Percentiles rank a stretch among this genome's conserved stretches.
Evolutionary conservation across 805 yeast genomes (phyloP).

Genomic region (Yamadazyma philogaea): DNA sequence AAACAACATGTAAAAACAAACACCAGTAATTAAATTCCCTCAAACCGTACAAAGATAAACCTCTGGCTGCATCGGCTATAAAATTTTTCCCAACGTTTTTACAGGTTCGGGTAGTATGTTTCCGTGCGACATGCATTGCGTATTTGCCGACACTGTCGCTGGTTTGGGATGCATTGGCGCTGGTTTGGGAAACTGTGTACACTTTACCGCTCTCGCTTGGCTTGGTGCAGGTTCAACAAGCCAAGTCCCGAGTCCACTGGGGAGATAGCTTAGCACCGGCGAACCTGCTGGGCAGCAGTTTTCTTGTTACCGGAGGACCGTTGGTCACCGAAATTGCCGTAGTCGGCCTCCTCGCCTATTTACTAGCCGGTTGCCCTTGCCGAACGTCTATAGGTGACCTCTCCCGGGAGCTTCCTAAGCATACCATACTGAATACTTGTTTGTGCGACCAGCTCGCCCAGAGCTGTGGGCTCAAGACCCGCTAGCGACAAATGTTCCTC

Average conservation of each 20-base stretch:
- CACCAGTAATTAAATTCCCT: conserved; percentile 6
- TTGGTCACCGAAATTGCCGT: too few species aligned
- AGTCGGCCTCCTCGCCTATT: too few species aligned
- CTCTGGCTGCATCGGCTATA: conserved; percentile 2
- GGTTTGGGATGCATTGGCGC: neutral
- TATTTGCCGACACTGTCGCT: neutral
- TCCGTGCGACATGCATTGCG: conserved; percentile 5
- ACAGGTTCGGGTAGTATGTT: conserved; percentile 2
- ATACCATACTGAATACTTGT: too few species aligned
- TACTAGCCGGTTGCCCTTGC: too few species aligned
- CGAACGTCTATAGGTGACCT: too few species aligned
- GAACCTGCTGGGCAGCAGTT: too few species aligned
- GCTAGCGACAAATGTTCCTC: neutral
- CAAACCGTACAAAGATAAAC: conserved; percentile 5
- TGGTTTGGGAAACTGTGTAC: neutral
- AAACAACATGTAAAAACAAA: neutral
- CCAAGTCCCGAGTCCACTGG: too few species aligned
- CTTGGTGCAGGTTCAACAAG: too few species aligned
- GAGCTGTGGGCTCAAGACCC: neutral
- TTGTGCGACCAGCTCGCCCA: too few species aligned
- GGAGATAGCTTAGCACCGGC: too few species aligned
- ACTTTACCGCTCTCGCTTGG: neutral
- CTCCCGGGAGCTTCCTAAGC: too few species aligned
- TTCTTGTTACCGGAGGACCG: too few species aligned
- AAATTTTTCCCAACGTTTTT: conserved; percentile 4